phyloP scores from a whole-genome alignment of 768 basidiomycete genomes.

The Psilocybe cubensis region DNA sequence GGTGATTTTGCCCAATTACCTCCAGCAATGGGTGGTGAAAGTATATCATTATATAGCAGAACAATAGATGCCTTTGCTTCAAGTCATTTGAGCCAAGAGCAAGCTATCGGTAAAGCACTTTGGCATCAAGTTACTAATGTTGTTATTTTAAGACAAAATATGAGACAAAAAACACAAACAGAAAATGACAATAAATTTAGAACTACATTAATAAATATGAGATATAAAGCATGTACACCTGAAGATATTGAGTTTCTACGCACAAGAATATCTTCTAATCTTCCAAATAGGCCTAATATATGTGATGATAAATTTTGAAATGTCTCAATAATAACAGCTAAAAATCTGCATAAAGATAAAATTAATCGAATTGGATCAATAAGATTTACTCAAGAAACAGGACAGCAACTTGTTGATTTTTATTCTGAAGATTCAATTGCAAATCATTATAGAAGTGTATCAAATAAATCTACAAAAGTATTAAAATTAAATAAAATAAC shows the following conservation, averaged over 20 bases:
- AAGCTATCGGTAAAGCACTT: conserved; percentile 30
- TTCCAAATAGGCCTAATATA: conserved; percentile 12
- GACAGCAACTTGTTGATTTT: conserved; percentile 25
- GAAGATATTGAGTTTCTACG: conserved; percentile 39
- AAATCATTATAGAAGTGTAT: not conserved
- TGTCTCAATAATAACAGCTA: conserved; percentile 41
- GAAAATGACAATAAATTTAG: conserved; percentile 27
- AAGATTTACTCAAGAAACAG: conserved; percentile 36
- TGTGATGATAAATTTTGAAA: conserved; percentile 26
- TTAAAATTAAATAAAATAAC: conserved; percentile 3
- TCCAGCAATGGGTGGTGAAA: conserved; percentile 27
- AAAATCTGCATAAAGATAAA: conserved; percentile 38
- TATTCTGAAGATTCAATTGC: conserved; percentile 26
- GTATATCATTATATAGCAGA: conserved; percentile 9
- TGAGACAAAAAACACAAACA: conserved; percentile 30
- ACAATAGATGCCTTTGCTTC: not conserved
- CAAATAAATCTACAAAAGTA: not conserved
- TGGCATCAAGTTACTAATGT: conserved; percentile 38
- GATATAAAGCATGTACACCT: conserved; percentile 40
- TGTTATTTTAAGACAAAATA: conserved; percentile 37
- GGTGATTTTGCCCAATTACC: conserved; percentile 51
- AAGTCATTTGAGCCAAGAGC: conserved; percentile 18
- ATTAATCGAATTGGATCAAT: conserved; percentile 35
- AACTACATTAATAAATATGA: conserved; percentile 38
- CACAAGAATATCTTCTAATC: conserved; percentile 21